Conservation (phyloP, 2,329 filamentous ascomycete species). For the Diaporthe sp. region DNA sequence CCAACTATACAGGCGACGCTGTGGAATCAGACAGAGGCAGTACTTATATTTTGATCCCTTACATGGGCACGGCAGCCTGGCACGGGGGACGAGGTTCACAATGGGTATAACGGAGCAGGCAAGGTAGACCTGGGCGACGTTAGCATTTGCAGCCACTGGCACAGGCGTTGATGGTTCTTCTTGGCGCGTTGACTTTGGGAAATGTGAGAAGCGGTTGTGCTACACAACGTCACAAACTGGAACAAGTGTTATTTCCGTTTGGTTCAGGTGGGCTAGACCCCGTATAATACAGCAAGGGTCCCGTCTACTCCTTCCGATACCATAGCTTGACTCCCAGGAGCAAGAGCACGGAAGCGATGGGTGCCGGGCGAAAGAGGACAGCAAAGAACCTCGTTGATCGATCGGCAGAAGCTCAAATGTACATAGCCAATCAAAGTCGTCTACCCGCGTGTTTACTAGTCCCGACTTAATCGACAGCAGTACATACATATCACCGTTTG, state of each 20-base stretch:
- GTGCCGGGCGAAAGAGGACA: background rate
- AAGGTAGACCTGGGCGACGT: constrained; percentile 12
- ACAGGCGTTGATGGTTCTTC: constrained; percentile 24
- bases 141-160: constrained; percentile 28
- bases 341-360: background rate
- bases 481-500: background rate
- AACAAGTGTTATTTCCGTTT: constrained; percentile 19
- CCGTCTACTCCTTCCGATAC: background rate
- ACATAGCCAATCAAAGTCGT: constrained; percentile 25
- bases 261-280: constrained; percentile 5
- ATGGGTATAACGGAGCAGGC: background rate
- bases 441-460: background rate
- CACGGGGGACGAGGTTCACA: background rate
- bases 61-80: background rate
- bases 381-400: constrained; percentile 2
- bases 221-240: constrained; percentile 1
- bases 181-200: background rate
- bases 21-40: background rate
- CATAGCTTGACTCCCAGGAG: background rate
- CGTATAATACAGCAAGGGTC: constrained; percentile 1
- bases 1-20: background rate
- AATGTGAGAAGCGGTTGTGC: constrained; percentile 1
- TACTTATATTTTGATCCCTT: background rate
- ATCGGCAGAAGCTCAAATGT: constrained; percentile 15
- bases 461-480: background rate